These are phyloP conservation scores for Claviceps sp. DNA, from an alignment of 2,329 filamentous ascomycete species.

Conservation along the genomic window DNA sequence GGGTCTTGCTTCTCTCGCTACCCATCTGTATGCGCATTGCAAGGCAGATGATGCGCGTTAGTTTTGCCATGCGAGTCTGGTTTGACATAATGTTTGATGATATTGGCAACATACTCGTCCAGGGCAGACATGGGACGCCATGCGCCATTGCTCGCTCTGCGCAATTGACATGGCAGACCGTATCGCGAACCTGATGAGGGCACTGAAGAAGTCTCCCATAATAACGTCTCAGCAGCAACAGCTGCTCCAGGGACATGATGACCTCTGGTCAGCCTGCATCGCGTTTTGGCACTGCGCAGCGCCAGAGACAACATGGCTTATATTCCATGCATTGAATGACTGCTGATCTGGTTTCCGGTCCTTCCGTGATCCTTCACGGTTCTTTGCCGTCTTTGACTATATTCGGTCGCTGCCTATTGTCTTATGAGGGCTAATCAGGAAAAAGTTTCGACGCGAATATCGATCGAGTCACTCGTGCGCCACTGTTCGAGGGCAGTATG, in stretches of 20 bases:
- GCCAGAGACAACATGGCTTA: conserved; percentile 31
- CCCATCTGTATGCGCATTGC: conserved; percentile 51
- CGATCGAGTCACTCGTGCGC: not conserved
- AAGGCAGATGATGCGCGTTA: conserved; percentile 3
- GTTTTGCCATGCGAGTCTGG: not conserved
- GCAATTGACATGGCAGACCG: conserved; percentile 6
- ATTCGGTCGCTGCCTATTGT: not conserved
- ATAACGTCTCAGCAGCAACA: not conserved
- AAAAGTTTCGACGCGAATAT: not conserved
- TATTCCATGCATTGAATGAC: conserved; percentile 21
- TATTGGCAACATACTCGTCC: conserved; percentile 42
- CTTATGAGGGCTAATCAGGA: not conserved
- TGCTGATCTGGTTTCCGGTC: not conserved
- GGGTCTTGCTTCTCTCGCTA: conserved; percentile 80
- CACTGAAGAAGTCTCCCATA: not conserved
- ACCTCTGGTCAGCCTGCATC: conserved; percentile 21
- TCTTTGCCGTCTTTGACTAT: not conserved
- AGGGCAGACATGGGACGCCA: conserved; percentile 52
- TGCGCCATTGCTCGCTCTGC: conserved; percentile 21
- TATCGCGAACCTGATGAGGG: not conserved
- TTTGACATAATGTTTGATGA: not conserved
- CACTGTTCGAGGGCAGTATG: not conserved
- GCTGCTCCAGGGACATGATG: conserved; percentile 6
- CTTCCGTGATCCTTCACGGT: not conserved
- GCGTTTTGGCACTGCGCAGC: conserved; percentile 31